A percentile compares a stretch with the other conserved stretches of the same genome.
Evolutionary conservation across 148 eudicot species (phyloP).

Genomic region (Salicornia ramosissima): DNA sequence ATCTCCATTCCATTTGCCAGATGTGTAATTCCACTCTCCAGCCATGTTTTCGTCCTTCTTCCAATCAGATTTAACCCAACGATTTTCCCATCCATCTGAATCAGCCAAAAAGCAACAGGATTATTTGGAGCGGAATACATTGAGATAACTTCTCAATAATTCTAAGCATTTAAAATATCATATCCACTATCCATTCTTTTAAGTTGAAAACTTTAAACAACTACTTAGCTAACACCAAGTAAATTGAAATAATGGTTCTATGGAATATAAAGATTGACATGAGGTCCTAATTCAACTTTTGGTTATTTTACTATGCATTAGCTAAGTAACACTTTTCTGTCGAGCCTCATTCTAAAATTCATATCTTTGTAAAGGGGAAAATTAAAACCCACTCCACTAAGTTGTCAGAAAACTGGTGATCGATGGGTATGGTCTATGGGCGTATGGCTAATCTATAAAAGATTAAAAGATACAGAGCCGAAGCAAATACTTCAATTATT

Average conservation of each 20-base stretch:
- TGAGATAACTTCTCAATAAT: not conserved
- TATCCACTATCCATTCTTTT: not conserved
- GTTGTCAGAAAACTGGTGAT: not conserved
- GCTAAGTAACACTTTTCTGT: not conserved
- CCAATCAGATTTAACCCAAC: conserved; percentile 98
- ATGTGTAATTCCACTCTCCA: conserved; percentile 97
- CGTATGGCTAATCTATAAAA: not conserved
- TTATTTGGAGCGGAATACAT: not conserved
- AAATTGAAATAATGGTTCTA: too few species aligned
- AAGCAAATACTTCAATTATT: not conserved
- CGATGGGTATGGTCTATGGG: not conserved
- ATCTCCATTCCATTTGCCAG: conserved; percentile 97
- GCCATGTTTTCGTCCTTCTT: conserved; percentile 88
- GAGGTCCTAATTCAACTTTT: not conserved
- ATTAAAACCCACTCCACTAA: not conserved
- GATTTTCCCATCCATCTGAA: conserved; percentile 85
- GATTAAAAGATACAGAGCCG: too few species aligned
- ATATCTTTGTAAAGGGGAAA: not conserved
- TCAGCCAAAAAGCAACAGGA: conserved; percentile 8
- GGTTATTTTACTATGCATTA: not conserved
- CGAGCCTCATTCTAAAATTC: not conserved
- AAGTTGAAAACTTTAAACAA: not conserved
- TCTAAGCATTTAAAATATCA: not conserved
- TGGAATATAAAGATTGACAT: not conserved
- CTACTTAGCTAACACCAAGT: too few species aligned